Evolutionary conservation across 768 basidiomycete genomes (phyloP).

Genomic region (Lentinula detonsa): DNA sequence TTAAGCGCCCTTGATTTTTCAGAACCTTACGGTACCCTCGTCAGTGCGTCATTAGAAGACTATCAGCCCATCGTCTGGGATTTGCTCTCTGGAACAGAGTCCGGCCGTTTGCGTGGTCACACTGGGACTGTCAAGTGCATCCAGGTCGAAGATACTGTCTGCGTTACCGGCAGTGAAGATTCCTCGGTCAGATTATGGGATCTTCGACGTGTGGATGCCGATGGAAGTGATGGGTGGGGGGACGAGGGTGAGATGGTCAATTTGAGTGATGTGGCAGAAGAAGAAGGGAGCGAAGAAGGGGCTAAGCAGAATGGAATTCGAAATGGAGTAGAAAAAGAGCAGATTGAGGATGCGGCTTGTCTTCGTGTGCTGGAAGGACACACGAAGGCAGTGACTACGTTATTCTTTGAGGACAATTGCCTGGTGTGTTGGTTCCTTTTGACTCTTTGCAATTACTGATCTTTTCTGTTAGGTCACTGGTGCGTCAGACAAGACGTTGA

Average conservation of each 20-base stretch:
- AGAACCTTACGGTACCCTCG: conserved; percentile 93
- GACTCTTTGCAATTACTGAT: conserved; percentile 7
- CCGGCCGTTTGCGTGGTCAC: conserved; percentile 83
- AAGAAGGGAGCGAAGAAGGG: conserved; percentile 46
- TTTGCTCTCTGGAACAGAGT: conserved; percentile 80
- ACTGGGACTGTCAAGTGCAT: conserved; percentile 77
- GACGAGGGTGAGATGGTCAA: conserved; percentile 44
- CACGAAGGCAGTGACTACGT: conserved; percentile 83
- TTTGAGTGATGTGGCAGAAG: conserved; percentile 60
- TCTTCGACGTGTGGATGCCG: conserved; percentile 74
- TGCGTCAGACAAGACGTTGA: conserved; percentile 95
- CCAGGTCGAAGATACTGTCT: conserved; percentile 89
- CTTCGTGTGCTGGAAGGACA: conserved; percentile 82
- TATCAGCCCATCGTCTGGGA: conserved; percentile 92
- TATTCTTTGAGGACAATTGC: conserved; percentile 95
- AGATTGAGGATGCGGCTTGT: conserved; percentile 45
- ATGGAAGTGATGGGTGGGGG: conserved; percentile 48
- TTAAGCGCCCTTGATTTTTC: conserved; percentile 91
- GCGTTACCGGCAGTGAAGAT: conserved; percentile 87
- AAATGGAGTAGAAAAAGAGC: conserved; percentile 23
- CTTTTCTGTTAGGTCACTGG: conserved; percentile 77
- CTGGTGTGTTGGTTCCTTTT: conserved; percentile 48
- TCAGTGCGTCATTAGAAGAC: conserved; percentile 83
- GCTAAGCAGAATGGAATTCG: conserved; percentile 32
- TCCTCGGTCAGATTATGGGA: conserved; percentile 89